A percentile compares a stretch with the other conserved stretches of the same genome.
phyloP scores from a whole-genome alignment of 768 basidiomycete species.

The Gloeopeniophorella convolvens region DNA sequence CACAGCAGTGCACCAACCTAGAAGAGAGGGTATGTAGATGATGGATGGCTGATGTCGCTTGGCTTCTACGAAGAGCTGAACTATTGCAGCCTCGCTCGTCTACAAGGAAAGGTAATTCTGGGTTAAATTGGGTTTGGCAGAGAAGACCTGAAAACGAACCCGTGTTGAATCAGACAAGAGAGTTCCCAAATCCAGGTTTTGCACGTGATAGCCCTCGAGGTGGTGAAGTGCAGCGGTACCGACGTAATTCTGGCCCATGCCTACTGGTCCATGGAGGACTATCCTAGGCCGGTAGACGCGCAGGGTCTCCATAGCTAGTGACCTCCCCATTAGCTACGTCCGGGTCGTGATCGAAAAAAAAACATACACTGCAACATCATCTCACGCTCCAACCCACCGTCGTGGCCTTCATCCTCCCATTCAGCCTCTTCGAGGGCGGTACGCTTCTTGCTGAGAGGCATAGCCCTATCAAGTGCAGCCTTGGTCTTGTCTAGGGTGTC shows the following conservation, averaged over 20 bases:
- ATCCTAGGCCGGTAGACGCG: constrained; percentile 88
- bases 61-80: constrained; percentile 93
- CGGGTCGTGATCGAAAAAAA: neutral
- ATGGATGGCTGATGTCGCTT: constrained; percentile 96
- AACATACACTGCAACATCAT: constrained; percentile 77
- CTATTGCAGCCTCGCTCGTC: constrained; percentile 88
- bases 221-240: constrained; percentile 90
- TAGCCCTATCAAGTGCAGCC: constrained; percentile 56
- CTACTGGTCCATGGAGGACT: constrained; percentile 66
- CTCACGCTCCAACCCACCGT: constrained; percentile 85
- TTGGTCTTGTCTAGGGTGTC: constrained; percentile 68
- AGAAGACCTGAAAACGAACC: constrained; percentile 40
- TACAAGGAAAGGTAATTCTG: constrained; percentile 26
- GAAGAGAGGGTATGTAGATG: constrained; percentile 87
- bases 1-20: constrained; percentile 80
- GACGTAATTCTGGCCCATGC: constrained; percentile 89
- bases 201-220: constrained; percentile 92
- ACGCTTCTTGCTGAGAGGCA: constrained; percentile 77
- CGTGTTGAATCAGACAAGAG: constrained; percentile 85
- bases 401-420: constrained; percentile 76
- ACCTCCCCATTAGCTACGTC: constrained; percentile 12
- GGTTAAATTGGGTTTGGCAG: constrained; percentile 4
- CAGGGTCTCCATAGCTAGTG: constrained; percentile 81
- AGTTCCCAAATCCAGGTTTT: constrained; percentile 86
- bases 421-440: constrained; percentile 92